Base-by-base conservation (phyloP, 2,329 filamentous ascomycete species). In the Phoma sp. region DNA sequence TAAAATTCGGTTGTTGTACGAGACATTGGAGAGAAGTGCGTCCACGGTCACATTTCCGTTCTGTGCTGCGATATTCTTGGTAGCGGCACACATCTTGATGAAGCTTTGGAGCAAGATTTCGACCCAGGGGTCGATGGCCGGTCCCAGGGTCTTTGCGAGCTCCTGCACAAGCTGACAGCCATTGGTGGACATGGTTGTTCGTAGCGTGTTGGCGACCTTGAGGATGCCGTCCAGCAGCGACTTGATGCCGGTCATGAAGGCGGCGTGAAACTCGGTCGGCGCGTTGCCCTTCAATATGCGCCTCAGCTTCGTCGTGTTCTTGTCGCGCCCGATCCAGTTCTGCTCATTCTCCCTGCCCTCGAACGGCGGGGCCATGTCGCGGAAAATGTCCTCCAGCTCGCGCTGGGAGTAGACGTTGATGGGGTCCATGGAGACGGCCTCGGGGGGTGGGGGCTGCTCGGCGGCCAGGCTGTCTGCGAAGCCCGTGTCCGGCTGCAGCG, bases 61-160 rank as follows among this genome's bases (percentile, higher is more conserved):
- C 67, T 96, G 88, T 0, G 92, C 92, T 52, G 86, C 87, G 63
- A 99, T 96, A 74, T 96, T 96, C 76, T 99, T 99, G 40, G 93
- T 96, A 20, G 87, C 88, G 9, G 88, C 91, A 61, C 89, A 93
- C 59, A 97, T 84, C 76, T 96, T 97, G 78, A 98, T 87, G 65
- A 97, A 86, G 23, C 86, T 89, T 69, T 96, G 92, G 77, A 98
- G 85, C 18, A 97, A 81, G 43, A 97, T 85, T 76, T 98, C 93
- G 7, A 95, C 89, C 87, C 96, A 90, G 10, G 89, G 84, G 67
- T 98, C 93, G 67, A 97, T 87, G 33, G 83, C 88, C 1, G 91
- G 83, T 0, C 92, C 92, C 38, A 91, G 87, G 7, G 84, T 86
- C 62, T 83, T 84, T 15, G 92, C 92, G 23, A 96, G 80, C 60